Conservation (phyloP, 2,329 filamentous ascomycete genomes). For the Blumeria graminis region DNA sequence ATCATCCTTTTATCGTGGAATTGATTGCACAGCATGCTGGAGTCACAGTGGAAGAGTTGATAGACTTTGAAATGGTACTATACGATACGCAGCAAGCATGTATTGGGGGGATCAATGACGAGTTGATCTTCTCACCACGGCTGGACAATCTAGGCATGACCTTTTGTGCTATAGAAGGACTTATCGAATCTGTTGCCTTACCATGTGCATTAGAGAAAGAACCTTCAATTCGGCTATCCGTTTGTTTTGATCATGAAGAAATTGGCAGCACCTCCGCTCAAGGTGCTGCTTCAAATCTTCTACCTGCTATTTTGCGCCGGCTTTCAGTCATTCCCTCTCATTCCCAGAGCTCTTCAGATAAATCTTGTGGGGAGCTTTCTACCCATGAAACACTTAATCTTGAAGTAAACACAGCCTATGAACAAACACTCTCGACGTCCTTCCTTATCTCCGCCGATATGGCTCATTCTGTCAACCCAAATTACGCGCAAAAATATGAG, state of each 20-base stretch:
- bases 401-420: conserved; percentile 58
- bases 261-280: conserved; percentile 84
- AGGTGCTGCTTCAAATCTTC: conserved; percentile 75
- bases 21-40: conserved; percentile 61
- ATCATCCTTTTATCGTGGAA: conserved; percentile 71
- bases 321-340: conserved; percentile 51
- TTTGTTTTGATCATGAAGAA: conserved; percentile 94
- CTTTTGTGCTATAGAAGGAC: conserved; percentile 66
- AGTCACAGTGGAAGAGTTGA: conserved; percentile 42
- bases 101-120: conserved; percentile 72
- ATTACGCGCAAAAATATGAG: conserved; percentile 85
- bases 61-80: conserved; percentile 91
- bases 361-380: conserved; percentile 35
- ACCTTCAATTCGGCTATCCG: conserved; percentile 64
- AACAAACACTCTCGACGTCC: conserved; percentile 74
- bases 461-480: conserved; percentile 90
- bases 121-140: conserved; percentile 88
- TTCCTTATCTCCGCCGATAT: conserved; percentile 95
- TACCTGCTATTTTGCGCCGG: conserved; percentile 68
- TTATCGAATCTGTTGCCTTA: conserved; percentile 54
- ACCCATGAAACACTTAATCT: conserved; percentile 23
- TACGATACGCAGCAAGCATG: conserved; percentile 86
- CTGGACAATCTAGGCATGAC: conserved; percentile 95
- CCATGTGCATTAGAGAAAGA: conserved; percentile 47
- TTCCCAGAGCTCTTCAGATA: conserved; percentile 27